Conservation (phyloP, 495 filamentous ascomycete genomes). For the Podospora conica region DNA sequence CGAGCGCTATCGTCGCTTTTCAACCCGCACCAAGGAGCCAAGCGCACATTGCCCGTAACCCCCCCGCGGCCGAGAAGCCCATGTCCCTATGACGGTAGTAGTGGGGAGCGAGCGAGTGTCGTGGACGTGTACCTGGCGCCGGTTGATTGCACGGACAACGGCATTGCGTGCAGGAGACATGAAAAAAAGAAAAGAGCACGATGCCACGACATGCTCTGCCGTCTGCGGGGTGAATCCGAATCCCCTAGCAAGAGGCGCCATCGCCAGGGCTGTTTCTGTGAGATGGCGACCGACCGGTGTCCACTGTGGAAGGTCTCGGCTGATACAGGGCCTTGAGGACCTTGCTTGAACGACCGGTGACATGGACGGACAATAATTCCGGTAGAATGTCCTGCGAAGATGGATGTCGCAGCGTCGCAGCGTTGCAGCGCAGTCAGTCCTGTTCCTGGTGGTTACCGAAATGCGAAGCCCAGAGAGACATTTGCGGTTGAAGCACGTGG, state of each 20-base stretch:
- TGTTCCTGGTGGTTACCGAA: background rate
- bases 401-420: constrained; percentile 5
- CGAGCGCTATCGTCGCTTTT: constrained; percentile 9
- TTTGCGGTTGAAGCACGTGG: background rate
- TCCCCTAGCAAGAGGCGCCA: background rate
- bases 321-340: background rate
- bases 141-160: constrained; percentile 13
- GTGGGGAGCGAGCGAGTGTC: background rate
- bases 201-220: background rate
- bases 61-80: constrained; percentile 1
- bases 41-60: constrained; percentile 5
- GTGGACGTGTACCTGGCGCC: constrained; percentile 8
- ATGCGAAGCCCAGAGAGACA: background rate
- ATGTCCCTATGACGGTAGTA: constrained; percentile 17
- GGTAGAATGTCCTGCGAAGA: constrained; percentile 11
- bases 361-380: constrained; percentile 6
- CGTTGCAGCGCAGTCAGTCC: background rate
- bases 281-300: background rate
- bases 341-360: background rate
- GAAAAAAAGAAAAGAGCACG: constrained; percentile 1
- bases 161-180: constrained; percentile 15
- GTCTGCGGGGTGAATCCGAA: background rate
- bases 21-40: constrained; percentile 9
- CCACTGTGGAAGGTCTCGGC: background rate
- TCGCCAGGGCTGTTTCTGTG: background rate